These are phyloP conservation scores for Telopea speciosissima DNA, from an alignment of 177 flowering plant genomes.

Conservation along the genomic window DNA sequence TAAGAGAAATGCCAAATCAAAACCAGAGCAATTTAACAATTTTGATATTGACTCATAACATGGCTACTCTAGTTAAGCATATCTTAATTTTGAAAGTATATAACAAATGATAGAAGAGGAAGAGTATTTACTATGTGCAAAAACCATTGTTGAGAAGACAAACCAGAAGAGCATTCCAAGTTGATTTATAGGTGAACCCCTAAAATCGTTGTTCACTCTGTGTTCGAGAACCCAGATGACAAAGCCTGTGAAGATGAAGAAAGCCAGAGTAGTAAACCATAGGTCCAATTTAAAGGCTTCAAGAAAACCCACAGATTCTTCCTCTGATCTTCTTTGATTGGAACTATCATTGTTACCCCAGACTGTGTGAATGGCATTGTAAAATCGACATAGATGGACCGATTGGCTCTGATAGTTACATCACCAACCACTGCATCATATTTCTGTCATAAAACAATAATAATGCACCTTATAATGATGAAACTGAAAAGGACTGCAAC, in stretches of 20 bases:
- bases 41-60: slow-evolving; percentile 17
- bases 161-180: slow-evolving; percentile 20
- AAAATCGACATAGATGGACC: slow-evolving; percentile 24
- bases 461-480: background rate
- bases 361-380: slow-evolving; percentile 25
- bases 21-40: background rate
- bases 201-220: slow-evolving; percentile 14
- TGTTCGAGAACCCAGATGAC: slow-evolving; percentile 27
- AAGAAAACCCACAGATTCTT: slow-evolving; percentile 24
- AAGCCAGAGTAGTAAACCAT: slow-evolving; percentile 13
- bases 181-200: slow-evolving; percentile 17
- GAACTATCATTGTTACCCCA: slow-evolving; percentile 24
- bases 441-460: slow-evolving; percentile 9
- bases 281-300: slow-evolving; percentile 18
- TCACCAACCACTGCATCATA: slow-evolving; percentile 27
- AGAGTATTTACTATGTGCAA: slow-evolving; percentile 16
- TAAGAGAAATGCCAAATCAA: no score
- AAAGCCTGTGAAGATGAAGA: slow-evolving; percentile 19
- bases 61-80: slow-evolving; percentile 23
- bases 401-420: slow-evolving; percentile 18
- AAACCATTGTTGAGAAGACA: slow-evolving; percentile 21
- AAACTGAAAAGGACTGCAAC: background rate
- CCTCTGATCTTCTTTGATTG: background rate
- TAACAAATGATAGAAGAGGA: background rate
- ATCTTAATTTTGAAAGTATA: background rate